Conservation (phyloP, 208 protist species). For the Trichomonas gallinae region DNA sequence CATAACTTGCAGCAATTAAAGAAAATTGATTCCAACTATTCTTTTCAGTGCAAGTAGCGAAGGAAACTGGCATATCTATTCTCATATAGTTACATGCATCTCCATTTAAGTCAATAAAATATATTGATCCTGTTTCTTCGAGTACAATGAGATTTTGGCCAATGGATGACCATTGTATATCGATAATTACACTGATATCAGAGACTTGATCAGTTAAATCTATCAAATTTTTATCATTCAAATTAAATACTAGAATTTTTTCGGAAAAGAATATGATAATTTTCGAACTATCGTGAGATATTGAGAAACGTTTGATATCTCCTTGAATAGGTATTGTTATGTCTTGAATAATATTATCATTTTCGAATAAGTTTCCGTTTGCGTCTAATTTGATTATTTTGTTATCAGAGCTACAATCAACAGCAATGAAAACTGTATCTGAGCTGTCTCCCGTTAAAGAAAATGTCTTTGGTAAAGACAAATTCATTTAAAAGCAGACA, state of each 20-base stretch:
- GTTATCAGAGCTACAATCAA: background rate
- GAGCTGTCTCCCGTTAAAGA: too few species aligned
- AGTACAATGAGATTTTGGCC: background rate
- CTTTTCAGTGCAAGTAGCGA: background rate
- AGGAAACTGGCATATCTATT: background rate
- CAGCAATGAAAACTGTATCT: background rate
- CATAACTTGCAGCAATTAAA: background rate
- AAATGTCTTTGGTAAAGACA: too few species aligned
- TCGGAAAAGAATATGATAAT: background rate
- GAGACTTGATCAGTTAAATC: background rate
- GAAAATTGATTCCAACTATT: background rate
- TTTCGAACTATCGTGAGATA: background rate
- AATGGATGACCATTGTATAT: background rate
- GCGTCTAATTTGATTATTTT: background rate
- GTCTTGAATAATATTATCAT: background rate
- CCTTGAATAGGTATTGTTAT: background rate
- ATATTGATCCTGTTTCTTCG: background rate
- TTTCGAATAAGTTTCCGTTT: background rate
- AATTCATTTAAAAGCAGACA: too few species aligned
- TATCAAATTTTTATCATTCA: background rate
- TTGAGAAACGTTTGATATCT: background rate
- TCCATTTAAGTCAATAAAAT: background rate
- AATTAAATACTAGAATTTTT: background rate
- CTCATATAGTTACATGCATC: background rate
- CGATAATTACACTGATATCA: background rate